Percentiles rank a stretch among this genome's conserved stretches.
Conservation (phyloP, 2,329 filamentous ascomycete genomes). For the Aspergillus sojae region DNA sequence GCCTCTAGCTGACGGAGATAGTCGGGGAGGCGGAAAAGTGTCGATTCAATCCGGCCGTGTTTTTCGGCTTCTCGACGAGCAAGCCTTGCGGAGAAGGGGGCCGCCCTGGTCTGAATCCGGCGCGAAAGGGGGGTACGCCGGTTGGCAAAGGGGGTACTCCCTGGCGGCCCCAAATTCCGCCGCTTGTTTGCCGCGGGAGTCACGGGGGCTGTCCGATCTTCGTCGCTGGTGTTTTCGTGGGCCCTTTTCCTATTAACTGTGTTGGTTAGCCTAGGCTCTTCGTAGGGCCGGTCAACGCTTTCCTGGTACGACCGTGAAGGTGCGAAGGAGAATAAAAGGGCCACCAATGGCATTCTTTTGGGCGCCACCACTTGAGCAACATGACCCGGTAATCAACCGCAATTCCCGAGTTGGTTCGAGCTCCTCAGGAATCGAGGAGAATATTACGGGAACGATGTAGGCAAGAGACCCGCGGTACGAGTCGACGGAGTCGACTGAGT, state of each 20-base stretch:
- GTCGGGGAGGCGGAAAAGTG: conserved; percentile 36
- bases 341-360: neutral
- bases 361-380: conserved; percentile 15
- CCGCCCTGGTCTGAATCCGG: conserved; percentile 19
- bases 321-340: neutral
- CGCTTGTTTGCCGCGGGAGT: conserved; percentile 26
- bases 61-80: conserved; percentile 33
- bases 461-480: conserved; percentile 4
- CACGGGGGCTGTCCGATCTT: conserved; percentile 8
- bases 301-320: neutral
- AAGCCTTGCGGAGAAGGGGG: conserved; percentile 33
- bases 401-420: neutral
- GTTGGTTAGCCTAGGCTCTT: neutral
- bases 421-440: conserved; percentile 22
- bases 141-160: conserved; percentile 25
- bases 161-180: conserved; percentile 25
- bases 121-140: conserved; percentile 22
- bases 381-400: conserved; percentile 10
- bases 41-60: conserved; percentile 36
- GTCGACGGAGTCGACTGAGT: neutral
- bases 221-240: conserved; percentile 15
- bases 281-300: neutral
- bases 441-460: conserved; percentile 6
- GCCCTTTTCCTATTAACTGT: conserved; percentile 25
- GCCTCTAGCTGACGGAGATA: conserved; percentile 34